Evolutionary conservation across 371 early-diverging fungal genomes (phyloP), one percentile per base, ranked within the genome.

Genomic region (Globomyces sp.): DNA sequence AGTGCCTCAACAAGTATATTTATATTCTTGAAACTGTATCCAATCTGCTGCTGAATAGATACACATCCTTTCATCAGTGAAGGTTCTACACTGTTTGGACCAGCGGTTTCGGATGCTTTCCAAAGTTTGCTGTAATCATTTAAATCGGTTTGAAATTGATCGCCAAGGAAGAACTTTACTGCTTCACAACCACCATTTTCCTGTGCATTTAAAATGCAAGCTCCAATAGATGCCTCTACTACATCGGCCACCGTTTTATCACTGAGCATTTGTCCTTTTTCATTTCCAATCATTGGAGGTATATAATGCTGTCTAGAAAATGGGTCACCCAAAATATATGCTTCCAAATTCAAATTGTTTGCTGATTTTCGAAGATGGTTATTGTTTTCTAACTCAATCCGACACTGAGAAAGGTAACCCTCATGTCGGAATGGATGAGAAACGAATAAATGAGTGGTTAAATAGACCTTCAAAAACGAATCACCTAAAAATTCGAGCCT

Each of bases 401-500:
- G 63, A 36, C 61, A 48, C 11, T 42, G 37, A 11, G 77, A 63
- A n/a, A 80, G 61, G 48, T 58, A 71, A 11, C 80, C 80, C 78
- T 96, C 96, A 65, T 93, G 86, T 52, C 88, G 85, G 44, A 80
- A 75, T 0, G 94, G 94, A 50, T 89, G 83, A 41, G 80, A 74
- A 63, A 86, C 87, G 72, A 90, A 96, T 5, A 96, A 74, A 57
- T 90, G 87, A 40, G 91, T 80, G 0, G 91, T 86, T 0, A 87
- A 80, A 39, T 90, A 76, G 63, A 92, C 86, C 74, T 98, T 98
- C n/a, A 99, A 80, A 65, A 95, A 89, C 4, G 91, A 87, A 71
- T 99, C 99, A 1, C 99, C 99, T 1, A 98, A 77, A 4, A 91
- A 90, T 77, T 99, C 99, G 0, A 99, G 79, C 3, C 99, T 89